A percentile compares a stretch with the other conserved stretches of the same genome.
Evolutionary conservation across 768 basidiomycete genomes (phyloP).

Genomic region (Naganishia vaughanmartiniae): DNA sequence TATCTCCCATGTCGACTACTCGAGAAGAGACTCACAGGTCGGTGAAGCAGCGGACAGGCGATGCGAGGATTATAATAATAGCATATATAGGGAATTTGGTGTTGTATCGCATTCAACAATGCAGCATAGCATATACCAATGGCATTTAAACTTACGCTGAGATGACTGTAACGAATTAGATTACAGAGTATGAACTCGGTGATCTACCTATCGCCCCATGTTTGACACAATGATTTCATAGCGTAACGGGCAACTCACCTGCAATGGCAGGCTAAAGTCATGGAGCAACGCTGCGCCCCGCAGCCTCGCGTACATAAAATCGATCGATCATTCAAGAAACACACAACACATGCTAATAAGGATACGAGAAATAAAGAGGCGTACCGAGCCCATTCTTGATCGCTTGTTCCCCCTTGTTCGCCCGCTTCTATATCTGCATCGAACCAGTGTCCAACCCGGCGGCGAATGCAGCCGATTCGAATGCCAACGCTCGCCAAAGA

Average conservation of each 20-base stretch:
- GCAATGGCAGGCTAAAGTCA: neutral
- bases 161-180: neutral
- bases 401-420: neutral
- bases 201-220: neutral
- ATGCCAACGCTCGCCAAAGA: conserved; percentile 88
- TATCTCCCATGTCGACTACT: conserved; percentile 41
- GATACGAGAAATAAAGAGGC: conserved; percentile 19
- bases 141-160: neutral
- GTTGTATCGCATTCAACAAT: conserved; percentile 13
- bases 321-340: neutral
- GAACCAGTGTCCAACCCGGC: conserved; percentile 83
- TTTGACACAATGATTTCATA: neutral
- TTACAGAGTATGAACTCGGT: neutral
- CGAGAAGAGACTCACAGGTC: conserved; percentile 40
- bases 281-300: neutral
- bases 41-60: conserved; percentile 27
- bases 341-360: conserved; percentile 4
- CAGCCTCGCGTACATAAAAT: conserved; percentile 10
- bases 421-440: conserved; percentile 60
- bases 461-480: conserved; percentile 89
- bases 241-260: conserved; percentile 14
- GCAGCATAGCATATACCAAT: neutral
- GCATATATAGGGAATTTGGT: neutral
- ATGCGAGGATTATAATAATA: neutral
- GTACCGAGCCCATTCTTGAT: conserved; percentile 23